phyloP scores from a whole-genome alignment of 139 green algal genomes.

The Chlamydomonas sphaeroides region DNA sequence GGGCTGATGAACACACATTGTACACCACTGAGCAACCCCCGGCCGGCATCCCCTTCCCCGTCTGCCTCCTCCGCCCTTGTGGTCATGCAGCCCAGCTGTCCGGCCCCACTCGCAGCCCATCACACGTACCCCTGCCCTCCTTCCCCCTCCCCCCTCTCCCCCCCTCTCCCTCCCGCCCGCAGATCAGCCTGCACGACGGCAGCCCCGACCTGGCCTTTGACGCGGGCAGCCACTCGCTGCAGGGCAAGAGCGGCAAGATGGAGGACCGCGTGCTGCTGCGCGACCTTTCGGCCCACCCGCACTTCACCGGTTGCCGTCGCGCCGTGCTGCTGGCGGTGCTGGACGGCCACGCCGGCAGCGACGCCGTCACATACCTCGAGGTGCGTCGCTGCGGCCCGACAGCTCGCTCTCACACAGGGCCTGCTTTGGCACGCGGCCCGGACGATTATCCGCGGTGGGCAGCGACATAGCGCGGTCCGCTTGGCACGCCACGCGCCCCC shows the following conservation, averaged over 20 bases:
- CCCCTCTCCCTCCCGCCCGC: neutral
- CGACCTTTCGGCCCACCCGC: conserved; percentile 10
- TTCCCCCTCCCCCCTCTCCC: too few relatives aligned
- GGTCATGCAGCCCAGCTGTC: neutral
- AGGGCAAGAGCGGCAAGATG: conserved; percentile 11
- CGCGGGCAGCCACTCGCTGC: conserved; percentile 9
- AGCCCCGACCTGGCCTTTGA: conserved; percentile 23
- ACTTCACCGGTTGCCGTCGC: conserved; percentile 12
- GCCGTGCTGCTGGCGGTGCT: conserved; percentile 34
- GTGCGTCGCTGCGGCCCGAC: neutral
- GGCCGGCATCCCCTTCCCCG: too few relatives aligned
- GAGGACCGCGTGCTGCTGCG: conserved; percentile 34
- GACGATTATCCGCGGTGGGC: too few relatives aligned
- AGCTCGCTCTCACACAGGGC: too few relatives aligned
- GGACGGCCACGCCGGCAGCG: conserved; percentile 37
- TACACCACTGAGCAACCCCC: too few relatives aligned
- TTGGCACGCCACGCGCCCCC: too few relatives aligned
- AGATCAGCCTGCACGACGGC: conserved; percentile 17
- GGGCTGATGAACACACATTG: too few relatives aligned
- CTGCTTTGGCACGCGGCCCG: too few relatives aligned
- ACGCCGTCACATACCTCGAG: conserved; percentile 28
- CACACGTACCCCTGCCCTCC: too few relatives aligned
- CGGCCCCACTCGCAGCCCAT: too few relatives aligned
- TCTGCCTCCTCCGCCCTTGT: too few relatives aligned
- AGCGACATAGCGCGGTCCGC: neutral